Evolutionary conservation across 2,329 filamentous ascomycete genomes (phyloP), one percentile per base, ranked within the genome.

Genomic region (Fusarium annulatum): DNA sequence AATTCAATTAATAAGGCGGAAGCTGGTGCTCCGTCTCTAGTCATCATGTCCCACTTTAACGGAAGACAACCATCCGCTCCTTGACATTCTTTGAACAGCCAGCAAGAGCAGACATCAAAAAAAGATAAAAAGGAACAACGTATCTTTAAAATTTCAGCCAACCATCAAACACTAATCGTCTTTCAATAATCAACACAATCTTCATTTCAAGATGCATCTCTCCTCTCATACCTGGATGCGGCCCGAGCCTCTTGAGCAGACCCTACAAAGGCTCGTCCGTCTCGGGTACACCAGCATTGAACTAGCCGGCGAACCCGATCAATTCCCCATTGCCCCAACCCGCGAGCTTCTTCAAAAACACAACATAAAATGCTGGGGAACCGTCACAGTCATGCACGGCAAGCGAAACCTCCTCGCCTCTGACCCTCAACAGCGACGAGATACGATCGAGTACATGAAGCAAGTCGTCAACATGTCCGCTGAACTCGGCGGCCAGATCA

Each of bases 151-250:
- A 10, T 10, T 30, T 30, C 28, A 30, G 7, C 23, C 2, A 18
- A 33, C 4, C 5, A 3, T 10, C 21, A 41, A 1, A 8, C 2
- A 23, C 2, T n/a, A 4, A 1, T 0, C 2, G 0, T 7, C 11
- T 14, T 2, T 2, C 8, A 10, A 8, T 1, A 19, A 9, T 9
- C 9, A 1, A 1, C 2, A 2, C 4, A 9, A 2, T 33, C 18
- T 16, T 21, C 23, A 28, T 28, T 38, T 3, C 36, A 33, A 8
- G 18, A 76, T 76, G 74, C 74, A 76, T 63, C 45, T 74, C 3
- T 72, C 63, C 46, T 61, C 73, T 18, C 73, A 76, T 38, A 76
- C 65, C 7, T 76, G 71, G 74, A 76, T 76, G 73, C 69, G 73
- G 14, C 66, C 69, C 11, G 71, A 75, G 43, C 49, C 69, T 15